Base-by-base conservation (phyloP, 768 basidiomycete species). In the Leucosporidium yakuticum region DNA sequence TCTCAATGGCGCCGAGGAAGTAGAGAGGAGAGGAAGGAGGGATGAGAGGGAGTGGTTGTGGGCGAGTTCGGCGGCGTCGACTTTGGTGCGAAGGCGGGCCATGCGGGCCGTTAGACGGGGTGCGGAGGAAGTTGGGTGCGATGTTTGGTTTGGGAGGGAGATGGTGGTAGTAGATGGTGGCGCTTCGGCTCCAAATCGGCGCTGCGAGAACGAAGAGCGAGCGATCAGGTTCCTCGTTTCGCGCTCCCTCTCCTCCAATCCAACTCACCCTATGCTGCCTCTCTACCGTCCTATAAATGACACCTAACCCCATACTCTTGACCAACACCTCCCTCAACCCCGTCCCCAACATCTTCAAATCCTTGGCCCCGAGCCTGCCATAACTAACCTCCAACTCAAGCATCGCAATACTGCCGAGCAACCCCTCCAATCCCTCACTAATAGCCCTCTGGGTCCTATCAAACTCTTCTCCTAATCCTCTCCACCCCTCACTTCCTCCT, bases 11-110 rank as follows among this genome's bases (percentile, higher is more conserved):
- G 59, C 34, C 76, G 68, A 65, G n/a, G 65, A 60, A 1, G 31
- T 9, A 4, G 58, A 60, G 56, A 71, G 61, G n/a, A 79, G 63
- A 2, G 80, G 79, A 8, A 80, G 60, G 2, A 81, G 74, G 5
- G 72, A 67, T 21, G 68, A 67, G 19, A 80, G 71, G 51, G 69
- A 71, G 65, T 74, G 76, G 4, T 73, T 63, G 56, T 74, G 67
- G 34, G 60, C 47, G 31, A 36, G 32, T 63, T 76, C 76, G 31
- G 74, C 64, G 39, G 39, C 39, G 39, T 44, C 39, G 39, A 44
- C 39, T 44, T 44, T 44, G 39, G 39, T 8, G 39, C 39, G 39
- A 8, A 44, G 39, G 39, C 39, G 39, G 39, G 39, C 39, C 39
- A 44, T 44, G 39, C 39, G 39, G 14, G 39, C 39, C 2, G 39